phyloP scores from a whole-genome alignment of 768 basidiomycete species.

The Collybiopsis luxurians region DNA sequence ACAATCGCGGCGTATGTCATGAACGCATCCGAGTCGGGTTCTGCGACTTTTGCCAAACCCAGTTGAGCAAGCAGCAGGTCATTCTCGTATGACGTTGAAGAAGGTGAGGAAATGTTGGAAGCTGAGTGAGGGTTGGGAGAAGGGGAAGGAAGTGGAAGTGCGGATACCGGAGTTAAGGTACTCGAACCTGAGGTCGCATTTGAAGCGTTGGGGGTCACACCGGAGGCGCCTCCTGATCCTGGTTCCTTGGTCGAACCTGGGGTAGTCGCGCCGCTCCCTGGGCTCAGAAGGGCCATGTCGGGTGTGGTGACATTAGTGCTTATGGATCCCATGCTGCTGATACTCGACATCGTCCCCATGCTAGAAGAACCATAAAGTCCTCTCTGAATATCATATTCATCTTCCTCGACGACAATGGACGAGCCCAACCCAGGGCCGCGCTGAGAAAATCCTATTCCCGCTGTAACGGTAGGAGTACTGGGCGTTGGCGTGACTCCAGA shows the following conservation, averaged over 20 bases:
- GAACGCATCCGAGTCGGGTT: constrained; percentile 81
- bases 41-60: constrained; percentile 79
- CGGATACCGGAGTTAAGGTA: constrained; percentile 1
- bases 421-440: constrained; percentile 43
- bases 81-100: neutral
- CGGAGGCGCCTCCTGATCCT: neutral
- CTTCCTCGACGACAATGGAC: constrained; percentile 64
- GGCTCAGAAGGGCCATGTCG: neutral
- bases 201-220: neutral
- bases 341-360: neutral
- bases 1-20: constrained; percentile 85
- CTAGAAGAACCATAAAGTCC: neutral
- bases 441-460: neutral
- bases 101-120: neutral
- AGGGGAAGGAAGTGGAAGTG: neutral
- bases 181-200: neutral
- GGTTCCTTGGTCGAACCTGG: neutral
- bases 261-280: neutral
- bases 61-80: constrained; percentile 41
- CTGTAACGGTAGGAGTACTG: constrained; percentile 1
- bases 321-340: neutral
- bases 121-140: neutral
- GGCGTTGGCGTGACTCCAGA: neutral
- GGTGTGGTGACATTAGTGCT: neutral
- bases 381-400: constrained; percentile 60